Base-by-base conservation (phyloP, 768 basidiomycete genomes). In the Russula dissimulans region DNA sequence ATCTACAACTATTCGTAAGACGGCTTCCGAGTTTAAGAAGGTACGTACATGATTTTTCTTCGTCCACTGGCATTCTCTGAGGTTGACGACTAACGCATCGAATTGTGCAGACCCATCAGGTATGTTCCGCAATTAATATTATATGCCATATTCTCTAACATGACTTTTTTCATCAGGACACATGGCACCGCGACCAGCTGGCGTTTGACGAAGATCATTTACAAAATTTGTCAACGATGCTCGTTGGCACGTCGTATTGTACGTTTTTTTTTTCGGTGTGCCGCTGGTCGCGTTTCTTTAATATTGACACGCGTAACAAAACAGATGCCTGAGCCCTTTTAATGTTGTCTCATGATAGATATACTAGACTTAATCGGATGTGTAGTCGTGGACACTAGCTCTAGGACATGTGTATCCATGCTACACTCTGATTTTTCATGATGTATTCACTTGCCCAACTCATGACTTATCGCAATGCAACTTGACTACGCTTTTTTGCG, bases 221-320 rank as follows among this genome's bases (percentile, higher is more conserved):
- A 51, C 87, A 90, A 70, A 87, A 83, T 66, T 79, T 95, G 65
- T 89, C 90, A 29, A 85, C 86, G 42, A 92, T 94, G 83, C 77
- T 95, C 41, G 89, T 91, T 32, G 92, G 92, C 46, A 95, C 90
- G 50, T 93, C 89, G 15, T 91, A 91, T 69, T 91, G 88, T 89
- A 69, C 76, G 85, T 75, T 36, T 51, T 47, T 56, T 56, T 47
- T 56, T 51, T 49, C 7, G 12, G 26, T 45, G 29, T 15, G 9
- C 63, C 67, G n/a, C 71, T 62, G 57, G 52, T 57, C 62, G 31
- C 43, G 22, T 60, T 57, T 22, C 10, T 57, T 52, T 46, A 11
- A 42, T 29, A 43, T 51, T 46, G 38, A 56, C 39, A 3, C 18
- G 54, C 61, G 48, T 66, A 66, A 47, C 15, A 36, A 36, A 59